Evolutionary conservation across 352 stramenopile genomes (phyloP), one percentile per base, ranked within the genome.

Genomic region (Globisporangium ultimum): DNA sequence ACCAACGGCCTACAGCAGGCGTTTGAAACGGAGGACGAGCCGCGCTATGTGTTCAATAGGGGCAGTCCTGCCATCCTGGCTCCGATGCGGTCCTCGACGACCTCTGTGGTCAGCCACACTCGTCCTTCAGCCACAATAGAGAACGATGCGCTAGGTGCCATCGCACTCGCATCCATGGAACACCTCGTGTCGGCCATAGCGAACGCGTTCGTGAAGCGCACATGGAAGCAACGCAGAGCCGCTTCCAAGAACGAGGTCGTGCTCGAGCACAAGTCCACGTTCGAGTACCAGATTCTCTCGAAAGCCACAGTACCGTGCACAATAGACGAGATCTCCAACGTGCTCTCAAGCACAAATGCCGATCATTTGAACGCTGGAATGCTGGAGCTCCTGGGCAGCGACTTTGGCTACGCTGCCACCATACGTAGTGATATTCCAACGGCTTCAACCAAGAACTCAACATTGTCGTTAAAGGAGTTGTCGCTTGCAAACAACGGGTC

Each of bases 281-380:
- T 43, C 32, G 57, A 67, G 54, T 70, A 67, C 48, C 45, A 47
- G 14, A 55, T 70, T 55, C 53, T 64, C 45, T 49, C 63, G 18
- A 66, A 59, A 47, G 55, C 47, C 15, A 57, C 63, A 24, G 46
- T 73, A 22, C 62, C 62, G 14, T 71, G 66, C 41, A 62, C 54
- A 0, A 45, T 69, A n/a, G 34, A 60, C n/a, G 66, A 73, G 47
- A 24, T 73, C 46, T 60, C 53, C 3, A 34, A 48, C 9, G 59
- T 64, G 38, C 46, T 73, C 12, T 73, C 66, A 9, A 40, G 32
- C 21, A 58, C 56, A 36, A 63, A 59, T 46, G 64, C 60, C 10
- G 66, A 71, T 42, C 50, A 57, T 40, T 73, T 64, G 48, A 73
- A 71, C 49, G 66, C 66, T 15, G 54, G 58, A 18, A 71, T 73